These are phyloP conservation scores for Tuber brumale DNA, from an alignment of 495 filamentous ascomycete species.

Conservation along the genomic window DNA sequence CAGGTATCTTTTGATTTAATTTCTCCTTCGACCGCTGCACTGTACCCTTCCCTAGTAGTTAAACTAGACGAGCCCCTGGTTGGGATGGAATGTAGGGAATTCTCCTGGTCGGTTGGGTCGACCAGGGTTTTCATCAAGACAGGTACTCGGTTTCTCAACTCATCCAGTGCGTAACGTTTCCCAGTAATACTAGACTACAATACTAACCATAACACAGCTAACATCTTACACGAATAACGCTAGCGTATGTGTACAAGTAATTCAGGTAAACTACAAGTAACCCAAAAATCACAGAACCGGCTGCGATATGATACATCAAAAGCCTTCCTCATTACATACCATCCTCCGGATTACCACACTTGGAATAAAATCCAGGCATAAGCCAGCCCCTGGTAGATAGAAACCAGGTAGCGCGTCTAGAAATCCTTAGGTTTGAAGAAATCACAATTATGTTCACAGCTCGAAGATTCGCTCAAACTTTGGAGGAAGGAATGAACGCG, in stretches of 20 bases:
- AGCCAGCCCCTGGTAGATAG: neutral
- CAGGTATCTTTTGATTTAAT: neutral
- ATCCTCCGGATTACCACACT: constrained; percentile 7
- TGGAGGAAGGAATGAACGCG: neutral
- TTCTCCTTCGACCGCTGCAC: neutral
- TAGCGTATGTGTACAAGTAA: neutral
- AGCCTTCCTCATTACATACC: neutral
- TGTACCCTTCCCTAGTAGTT: neutral
- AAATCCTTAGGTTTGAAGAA: neutral
- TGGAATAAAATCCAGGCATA: constrained; percentile 12
- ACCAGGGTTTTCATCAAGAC: neutral
- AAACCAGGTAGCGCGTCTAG: neutral
- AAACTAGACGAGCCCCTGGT: neutral
- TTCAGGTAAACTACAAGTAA: neutral
- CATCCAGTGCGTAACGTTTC: constrained; percentile 5
- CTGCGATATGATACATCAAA: neutral
- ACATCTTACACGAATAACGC: neutral
- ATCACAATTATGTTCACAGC: neutral
- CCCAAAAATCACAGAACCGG: neutral
- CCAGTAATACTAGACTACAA: neutral
- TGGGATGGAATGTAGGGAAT: constrained; percentile 2
- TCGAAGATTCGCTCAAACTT: neutral
- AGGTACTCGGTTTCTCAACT: constrained; percentile 12
- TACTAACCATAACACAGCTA: neutral
- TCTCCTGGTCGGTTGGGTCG: neutral